Evolutionary conservation across 2,329 filamentous ascomycete species (phyloP), one percentile per base, ranked within the genome.

Genomic region (Septoria linicola): DNA sequence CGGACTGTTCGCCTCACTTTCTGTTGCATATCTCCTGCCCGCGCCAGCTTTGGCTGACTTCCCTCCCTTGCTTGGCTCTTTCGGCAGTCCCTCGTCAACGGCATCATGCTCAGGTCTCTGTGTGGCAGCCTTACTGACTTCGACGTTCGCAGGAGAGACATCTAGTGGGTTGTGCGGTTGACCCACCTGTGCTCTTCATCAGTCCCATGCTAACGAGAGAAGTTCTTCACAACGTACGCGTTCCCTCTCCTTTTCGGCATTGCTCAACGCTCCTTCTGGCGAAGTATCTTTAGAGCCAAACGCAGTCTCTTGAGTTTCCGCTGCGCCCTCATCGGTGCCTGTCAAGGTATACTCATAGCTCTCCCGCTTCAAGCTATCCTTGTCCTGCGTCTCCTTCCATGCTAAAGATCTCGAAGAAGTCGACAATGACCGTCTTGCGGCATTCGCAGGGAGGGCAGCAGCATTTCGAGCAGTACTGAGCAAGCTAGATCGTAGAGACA

Each of bases 341-440:
- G 34, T 40, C 35, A 39, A 14, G 34, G 30, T 47, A 17, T 47
- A 39, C 23, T 47, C 44, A 21, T 40, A 34, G 23, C 44, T 39
- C 17, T 32, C 35, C 8, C 34, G 16, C 23, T 32, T 14, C 34
- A 47, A 11, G 10, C 44, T 40, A 14, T 40, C 44, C 20, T 32
- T 47, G 20, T 47, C 35, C 11, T 47, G 44, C 11, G 27, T 23
- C n/a, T 47, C 44, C 25, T 47, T 47, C 19, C 35, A 47, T 14
- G 36, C 44, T 21, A 14, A 16, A 13, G 35, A 8, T 39, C 16
- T 31, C n/a, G 20, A 20, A n/a, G 44, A 36, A 19, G 2, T 17
- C 11, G 44, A 31, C 10, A 47, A 47, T 14, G 44, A 6, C 10
- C 31, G 34, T 10, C 34, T 36, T 3, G 44, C 34, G 13, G 34